phyloP scores from a whole-genome alignment of 345 rosid species.

The Eutrema heterophyllum region DNA sequence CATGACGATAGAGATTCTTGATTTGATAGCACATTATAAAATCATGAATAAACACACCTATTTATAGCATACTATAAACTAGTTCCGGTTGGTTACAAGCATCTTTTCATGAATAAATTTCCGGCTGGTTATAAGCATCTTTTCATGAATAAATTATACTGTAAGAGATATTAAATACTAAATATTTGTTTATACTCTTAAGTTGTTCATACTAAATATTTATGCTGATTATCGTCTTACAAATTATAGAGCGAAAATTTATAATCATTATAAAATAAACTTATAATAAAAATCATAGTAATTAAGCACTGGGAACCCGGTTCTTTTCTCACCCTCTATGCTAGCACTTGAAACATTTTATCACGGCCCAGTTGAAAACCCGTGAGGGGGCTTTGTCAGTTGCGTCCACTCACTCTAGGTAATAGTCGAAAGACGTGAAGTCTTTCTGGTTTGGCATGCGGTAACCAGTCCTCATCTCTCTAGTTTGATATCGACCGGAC shows the following conservation, averaged over 20 bases:
- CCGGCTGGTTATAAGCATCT: conserved; percentile 9
- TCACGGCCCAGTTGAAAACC: too few relatives aligned
- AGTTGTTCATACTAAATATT: background rate
- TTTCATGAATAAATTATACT: background rate
- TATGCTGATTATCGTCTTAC: background rate
- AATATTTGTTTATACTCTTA: background rate
- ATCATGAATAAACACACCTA: background rate
- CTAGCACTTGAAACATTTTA: too few relatives aligned
- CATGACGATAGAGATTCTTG: conserved; percentile 22
- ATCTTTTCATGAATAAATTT: background rate
- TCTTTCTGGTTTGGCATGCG: too few relatives aligned
- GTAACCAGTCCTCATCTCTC: too few relatives aligned
- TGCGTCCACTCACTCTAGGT: too few relatives aligned
- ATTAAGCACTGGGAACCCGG: background rate
- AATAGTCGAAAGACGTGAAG: too few relatives aligned
- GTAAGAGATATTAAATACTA: background rate
- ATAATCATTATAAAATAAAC: background rate
- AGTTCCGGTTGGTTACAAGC: conserved; percentile 5
- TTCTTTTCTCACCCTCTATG: too few relatives aligned
- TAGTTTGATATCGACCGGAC: too few relatives aligned
- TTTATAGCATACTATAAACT: background rate
- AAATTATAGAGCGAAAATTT: background rate
- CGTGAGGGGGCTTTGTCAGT: too few relatives aligned
- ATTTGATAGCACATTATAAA: background rate
- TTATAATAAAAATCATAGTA: background rate